Conservation (phyloP, 1,284 basidiomycete species). For the Fomitopsis pinicola region DNA sequence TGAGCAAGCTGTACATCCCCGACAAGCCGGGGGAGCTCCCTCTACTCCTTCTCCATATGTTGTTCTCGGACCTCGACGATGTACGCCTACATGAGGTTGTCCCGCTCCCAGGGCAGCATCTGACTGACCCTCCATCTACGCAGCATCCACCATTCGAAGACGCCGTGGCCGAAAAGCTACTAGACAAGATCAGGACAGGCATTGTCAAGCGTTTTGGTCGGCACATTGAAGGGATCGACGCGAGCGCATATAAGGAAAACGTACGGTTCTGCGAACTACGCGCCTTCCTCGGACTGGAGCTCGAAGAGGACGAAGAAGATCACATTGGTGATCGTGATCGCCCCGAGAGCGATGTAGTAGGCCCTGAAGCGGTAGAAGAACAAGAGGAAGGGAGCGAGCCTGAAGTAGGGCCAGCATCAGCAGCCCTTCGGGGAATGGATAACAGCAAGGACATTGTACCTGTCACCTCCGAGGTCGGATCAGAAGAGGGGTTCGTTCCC, state of each 20-base stretch:
- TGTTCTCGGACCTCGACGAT: conserved; percentile 1
- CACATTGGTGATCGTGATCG: too few relatives aligned
- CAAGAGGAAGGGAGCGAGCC: neutral
- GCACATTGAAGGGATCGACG: conserved; percentile 2
- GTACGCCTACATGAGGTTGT: neutral
- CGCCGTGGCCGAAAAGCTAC: conserved; percentile 4
- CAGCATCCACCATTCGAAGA: conserved; percentile 7
- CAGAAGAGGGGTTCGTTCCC: neutral
- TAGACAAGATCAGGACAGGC: conserved; percentile 4
- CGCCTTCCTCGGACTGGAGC: neutral
- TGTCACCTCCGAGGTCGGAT: neutral
- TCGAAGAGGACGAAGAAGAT: neutral
- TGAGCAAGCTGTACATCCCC: conserved; percentile 73
- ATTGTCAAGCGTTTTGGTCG: conserved; percentile 9
- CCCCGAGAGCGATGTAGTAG: neutral
- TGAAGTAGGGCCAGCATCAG: neutral
- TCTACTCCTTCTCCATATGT: conserved; percentile 3
- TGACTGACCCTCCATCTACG: too few relatives aligned
- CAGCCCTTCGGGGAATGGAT: neutral
- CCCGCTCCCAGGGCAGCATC: neutral
- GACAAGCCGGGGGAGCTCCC: conserved; percentile 1
- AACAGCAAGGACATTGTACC: neutral
- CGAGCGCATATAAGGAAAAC: neutral
- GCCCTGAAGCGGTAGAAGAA: neutral
- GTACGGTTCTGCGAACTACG: neutral